Percentiles rank a stretch among this genome's conserved stretches.
These are phyloP conservation scores for Trichoderma afroharzianum DNA, from an alignment of 2,329 filamentous ascomycete genomes.

Conservation along the genomic window DNA sequence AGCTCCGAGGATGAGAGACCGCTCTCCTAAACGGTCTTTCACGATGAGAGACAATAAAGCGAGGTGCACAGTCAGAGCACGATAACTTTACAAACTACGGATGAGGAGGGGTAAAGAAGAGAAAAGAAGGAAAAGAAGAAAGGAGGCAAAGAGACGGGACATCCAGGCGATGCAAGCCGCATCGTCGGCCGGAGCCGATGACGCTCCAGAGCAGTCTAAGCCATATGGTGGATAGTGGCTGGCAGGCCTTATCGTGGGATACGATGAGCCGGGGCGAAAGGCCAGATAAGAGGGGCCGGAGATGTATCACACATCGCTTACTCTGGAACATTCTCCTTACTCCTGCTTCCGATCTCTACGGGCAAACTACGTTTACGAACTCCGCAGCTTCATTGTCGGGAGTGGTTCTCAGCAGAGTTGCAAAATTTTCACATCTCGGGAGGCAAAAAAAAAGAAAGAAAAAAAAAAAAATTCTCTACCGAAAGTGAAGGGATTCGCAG, in stretches of 20 bases:
- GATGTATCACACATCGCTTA: neutral
- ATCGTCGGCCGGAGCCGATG: constrained; percentile 16
- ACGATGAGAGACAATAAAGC: neutral
- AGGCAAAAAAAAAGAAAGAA: neutral
- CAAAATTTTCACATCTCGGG: neutral
- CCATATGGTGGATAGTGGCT: constrained; percentile 12
- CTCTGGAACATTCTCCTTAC: neutral
- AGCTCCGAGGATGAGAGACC: neutral
- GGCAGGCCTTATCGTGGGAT: constrained; percentile 13
- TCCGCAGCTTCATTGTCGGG: neutral
- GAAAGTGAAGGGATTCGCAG: constrained; percentile 8
- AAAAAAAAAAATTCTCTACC: neutral
- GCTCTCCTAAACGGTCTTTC: neutral
- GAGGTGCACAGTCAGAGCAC: constrained; percentile 4
- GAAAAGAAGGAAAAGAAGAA: neutral
- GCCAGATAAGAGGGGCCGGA: neutral
- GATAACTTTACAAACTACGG: neutral
- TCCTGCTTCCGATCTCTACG: neutral
- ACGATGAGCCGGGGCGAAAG: neutral
- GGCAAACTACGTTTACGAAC: neutral
- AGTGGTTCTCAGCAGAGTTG: neutral
- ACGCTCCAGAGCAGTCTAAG: constrained; percentile 1
- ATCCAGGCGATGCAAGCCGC: neutral
- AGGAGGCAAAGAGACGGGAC: neutral
- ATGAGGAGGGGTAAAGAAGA: neutral